Percentiles rank a stretch among this genome's conserved stretches.
phyloP scores from a whole-genome alignment of 1,284 basidiomycete genomes.

The Apiotrichum domesticum region DNA sequence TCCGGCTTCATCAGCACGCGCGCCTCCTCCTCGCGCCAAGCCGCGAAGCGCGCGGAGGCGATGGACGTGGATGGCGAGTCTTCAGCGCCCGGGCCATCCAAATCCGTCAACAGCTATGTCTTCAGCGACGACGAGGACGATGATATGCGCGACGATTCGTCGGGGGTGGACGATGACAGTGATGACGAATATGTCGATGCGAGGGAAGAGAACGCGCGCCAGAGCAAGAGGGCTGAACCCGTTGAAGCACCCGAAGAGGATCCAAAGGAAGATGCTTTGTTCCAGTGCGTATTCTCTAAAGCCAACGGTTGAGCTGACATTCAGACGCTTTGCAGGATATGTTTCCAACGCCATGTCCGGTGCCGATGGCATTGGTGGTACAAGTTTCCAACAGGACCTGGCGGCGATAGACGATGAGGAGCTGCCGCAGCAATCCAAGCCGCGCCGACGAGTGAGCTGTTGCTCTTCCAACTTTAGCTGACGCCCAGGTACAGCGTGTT shows the following conservation, averaged over 20 bases:
- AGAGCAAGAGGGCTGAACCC: neutral
- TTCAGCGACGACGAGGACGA: slow-evolving; percentile 1
- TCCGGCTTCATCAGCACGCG: slow-evolving; percentile 6
- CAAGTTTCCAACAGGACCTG: slow-evolving; percentile 24
- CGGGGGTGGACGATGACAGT: slow-evolving; percentile 23
- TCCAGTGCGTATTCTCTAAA: slow-evolving; percentile 22
- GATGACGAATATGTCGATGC: slow-evolving; percentile 14
- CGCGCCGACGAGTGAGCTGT: slow-evolving; percentile 3
- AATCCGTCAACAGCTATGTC: neutral
- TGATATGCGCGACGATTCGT: slow-evolving; percentile 16
- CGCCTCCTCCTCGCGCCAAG: slow-evolving; percentile 2
- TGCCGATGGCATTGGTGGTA: slow-evolving; percentile 13
- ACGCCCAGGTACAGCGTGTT: slow-evolving; percentile 44
- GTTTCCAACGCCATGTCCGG: slow-evolving; percentile 16
- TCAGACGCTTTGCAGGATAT: slow-evolving; percentile 33
- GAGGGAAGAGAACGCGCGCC: neutral
- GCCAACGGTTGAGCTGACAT: too few relatives aligned
- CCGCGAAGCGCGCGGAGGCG: neutral
- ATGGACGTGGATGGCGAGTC: slow-evolving; percentile 5
- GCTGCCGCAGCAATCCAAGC: slow-evolving; percentile 15
- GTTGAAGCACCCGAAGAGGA: slow-evolving; percentile 8
- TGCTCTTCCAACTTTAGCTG: neutral
- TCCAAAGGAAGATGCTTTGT: slow-evolving; percentile 23
- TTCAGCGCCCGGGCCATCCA: too few relatives aligned
- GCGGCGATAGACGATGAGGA: slow-evolving; percentile 28